Base-by-base conservation (phyloP, 2,329 filamentous ascomycete species). In the Fusarium irregulare region DNA sequence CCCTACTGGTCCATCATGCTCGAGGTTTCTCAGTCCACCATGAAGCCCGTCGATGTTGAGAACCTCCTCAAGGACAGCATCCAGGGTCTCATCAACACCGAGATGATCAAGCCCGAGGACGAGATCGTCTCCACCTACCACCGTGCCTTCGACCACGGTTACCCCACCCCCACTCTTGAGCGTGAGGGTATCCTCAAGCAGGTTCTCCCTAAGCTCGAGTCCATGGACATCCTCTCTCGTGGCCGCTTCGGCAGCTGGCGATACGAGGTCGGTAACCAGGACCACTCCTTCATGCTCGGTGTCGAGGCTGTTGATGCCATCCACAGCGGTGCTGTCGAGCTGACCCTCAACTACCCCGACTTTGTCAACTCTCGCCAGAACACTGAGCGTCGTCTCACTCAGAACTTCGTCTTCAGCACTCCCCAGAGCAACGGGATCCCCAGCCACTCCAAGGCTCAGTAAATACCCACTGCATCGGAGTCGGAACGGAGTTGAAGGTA, bases 1-100 rank as follows among this genome's bases (percentile, higher is more conserved):
- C 96, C 96, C 44, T 99, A 99, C 90, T 99, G 96, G 96, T 98
- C 95, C 71, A 97, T 99, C 86, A 99, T 99, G 96, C 85, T 99
- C 75, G 96, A 99, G 84, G 92, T 99, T 66, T 98, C 96, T 32
- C 93, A 99, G 84, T 98, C 95, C 32, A 89, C 88, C 78, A 89
- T 97, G 91, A 99, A 99, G 89, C 93, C 94, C 41, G 94, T 98
- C 32, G 90, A 98, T 82, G 85, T 92, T 76, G 89, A 90, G 76
- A 97, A 91, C 81, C 83, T 99, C 69, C 87, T 99, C 76, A 89
- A 88, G 81, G 94, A 99, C 78, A 96, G 89, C 77, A 98, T 99
- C 80, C 92, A 97, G 84, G 96, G 96, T 78, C 91, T 98, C 53
- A 88, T 99, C 87, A 98, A 98, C 89, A 99, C 96, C 20, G 92